These are phyloP conservation scores for Vigna angularis DNA, from an alignment of 306 rosid species.

Conservation along the genomic window DNA sequence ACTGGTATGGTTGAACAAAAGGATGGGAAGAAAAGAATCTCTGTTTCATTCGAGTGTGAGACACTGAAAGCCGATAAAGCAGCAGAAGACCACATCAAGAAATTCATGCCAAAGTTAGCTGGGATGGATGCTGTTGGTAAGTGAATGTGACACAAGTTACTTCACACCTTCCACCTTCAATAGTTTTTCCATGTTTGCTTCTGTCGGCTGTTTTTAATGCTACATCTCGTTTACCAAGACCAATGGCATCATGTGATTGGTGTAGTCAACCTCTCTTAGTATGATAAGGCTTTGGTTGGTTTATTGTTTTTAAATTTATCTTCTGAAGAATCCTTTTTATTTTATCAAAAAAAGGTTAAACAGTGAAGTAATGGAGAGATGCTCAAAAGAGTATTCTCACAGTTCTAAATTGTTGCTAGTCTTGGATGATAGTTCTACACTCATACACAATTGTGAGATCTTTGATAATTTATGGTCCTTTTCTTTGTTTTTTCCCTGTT, in stretches of 20 bases:
- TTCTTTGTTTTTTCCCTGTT: conserved; percentile 20
- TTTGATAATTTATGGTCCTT: conserved; percentile 16
- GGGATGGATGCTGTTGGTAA: conserved; percentile 94
- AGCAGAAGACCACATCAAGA: conserved; percentile 88
- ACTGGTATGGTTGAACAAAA: conserved; percentile 71
- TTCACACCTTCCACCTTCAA: neutral
- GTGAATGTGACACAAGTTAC: conserved; percentile 44
- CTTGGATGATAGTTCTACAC: neutral
- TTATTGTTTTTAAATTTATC: neutral
- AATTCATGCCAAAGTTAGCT: conserved; percentile 86
- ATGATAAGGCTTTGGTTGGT: too few species aligned
- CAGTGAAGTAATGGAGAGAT: too few species aligned
- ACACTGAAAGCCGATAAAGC: conserved; percentile 88
- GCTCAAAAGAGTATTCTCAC: too few species aligned
- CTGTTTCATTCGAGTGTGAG: conserved; percentile 71
- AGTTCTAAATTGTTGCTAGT: neutral
- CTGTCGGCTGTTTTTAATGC: conserved; percentile 1
- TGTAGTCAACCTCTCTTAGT: too few species aligned
- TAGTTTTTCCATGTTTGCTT: conserved; percentile 8
- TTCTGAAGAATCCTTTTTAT: neutral
- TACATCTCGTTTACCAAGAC: too few species aligned
- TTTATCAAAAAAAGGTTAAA: neutral
- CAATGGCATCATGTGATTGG: too few species aligned
- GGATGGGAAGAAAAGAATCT: conserved; percentile 66
- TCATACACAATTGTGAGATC: conserved; percentile 5